Evolutionary conservation across 2,329 filamentous ascomycete genomes (phyloP).

Genomic region (Neurospora sp.): DNA sequence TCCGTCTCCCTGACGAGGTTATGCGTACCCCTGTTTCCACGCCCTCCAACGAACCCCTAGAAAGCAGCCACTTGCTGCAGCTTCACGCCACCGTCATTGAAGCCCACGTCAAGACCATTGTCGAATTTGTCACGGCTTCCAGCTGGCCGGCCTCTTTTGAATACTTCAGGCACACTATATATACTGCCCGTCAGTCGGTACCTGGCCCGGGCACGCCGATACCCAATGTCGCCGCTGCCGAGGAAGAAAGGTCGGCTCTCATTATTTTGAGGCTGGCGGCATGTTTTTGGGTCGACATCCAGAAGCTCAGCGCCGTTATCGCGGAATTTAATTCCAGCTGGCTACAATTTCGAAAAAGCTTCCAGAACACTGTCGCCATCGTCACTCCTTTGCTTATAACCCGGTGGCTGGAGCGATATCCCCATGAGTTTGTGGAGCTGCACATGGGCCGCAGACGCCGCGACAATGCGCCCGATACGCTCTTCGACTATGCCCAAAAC

Average conservation of each 20-base stretch:
- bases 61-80: constrained; percentile 23
- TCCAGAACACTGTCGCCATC: constrained; percentile 54
- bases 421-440: constrained; percentile 54
- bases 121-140: constrained; percentile 56
- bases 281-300: constrained; percentile 54
- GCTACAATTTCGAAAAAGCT: constrained; percentile 53
- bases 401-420: constrained; percentile 56
- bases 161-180: constrained; percentile 44
- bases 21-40: constrained; percentile 21
- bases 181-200: constrained; percentile 36
- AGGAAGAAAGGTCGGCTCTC: constrained; percentile 44
- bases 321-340: constrained; percentile 60
- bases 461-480: constrained; percentile 55
- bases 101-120: constrained; percentile 41
- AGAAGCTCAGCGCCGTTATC: constrained; percentile 51
- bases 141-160: constrained; percentile 53
- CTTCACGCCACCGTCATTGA: constrained; percentile 40
- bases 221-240: constrained; percentile 28
- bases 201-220: constrained; percentile 29
- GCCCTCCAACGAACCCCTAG: constrained; percentile 28
- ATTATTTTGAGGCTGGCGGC: constrained; percentile 49
- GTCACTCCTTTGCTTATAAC: constrained; percentile 54
- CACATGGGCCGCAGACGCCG: constrained; percentile 51
- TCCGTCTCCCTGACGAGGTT: constrained; percentile 19
- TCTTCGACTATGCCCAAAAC: constrained; percentile 60